Evolutionary conservation across 1,284 basidiomycete species (phyloP).

Genomic region (Thecaphora frezii): DNA sequence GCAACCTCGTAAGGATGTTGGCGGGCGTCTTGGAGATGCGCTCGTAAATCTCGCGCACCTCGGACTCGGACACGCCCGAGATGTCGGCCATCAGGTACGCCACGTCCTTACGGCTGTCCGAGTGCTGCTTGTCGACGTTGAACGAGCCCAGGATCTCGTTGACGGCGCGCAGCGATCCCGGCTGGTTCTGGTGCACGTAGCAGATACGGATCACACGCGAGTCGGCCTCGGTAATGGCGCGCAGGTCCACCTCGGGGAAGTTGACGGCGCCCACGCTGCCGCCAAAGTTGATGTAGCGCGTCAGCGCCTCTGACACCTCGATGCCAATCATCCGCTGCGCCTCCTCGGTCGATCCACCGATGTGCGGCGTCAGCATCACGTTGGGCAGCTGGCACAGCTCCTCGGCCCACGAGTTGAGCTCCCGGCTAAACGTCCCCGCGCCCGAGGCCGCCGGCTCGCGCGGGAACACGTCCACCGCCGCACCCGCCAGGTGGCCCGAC

Average conservation of each 20-base stretch:
- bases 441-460: conserved; percentile 89
- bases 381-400: conserved; percentile 48
- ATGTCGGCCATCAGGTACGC: conserved; percentile 97
- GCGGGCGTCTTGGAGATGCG: conserved; percentile 72
- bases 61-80: conserved; percentile 78
- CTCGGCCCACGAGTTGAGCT: conserved; percentile 52
- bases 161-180: conserved; percentile 91
- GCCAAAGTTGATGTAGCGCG: conserved; percentile 89
- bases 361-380: conserved; percentile 71
- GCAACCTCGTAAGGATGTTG: conserved; percentile 53
- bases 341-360: conserved; percentile 98
- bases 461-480: conserved; percentile 93
- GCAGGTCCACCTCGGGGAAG: conserved; percentile 97
- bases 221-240: conserved; percentile 76
- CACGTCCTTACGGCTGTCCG: conserved; percentile 90
- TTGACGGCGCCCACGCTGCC: conserved; percentile 87
- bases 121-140: conserved; percentile 99
- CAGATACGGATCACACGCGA: conserved; percentile 85
- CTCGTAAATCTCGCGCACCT: conserved; percentile 80
- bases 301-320: conserved; percentile 83
- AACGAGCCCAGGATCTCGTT: conserved; percentile 88
- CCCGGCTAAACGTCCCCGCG: conserved; percentile 67
- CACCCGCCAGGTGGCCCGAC: conserved; percentile 85
- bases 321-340: conserved; percentile 96
- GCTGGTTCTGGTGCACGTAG: conserved; percentile 95